Evolutionary conservation across 2,329 filamentous ascomycete genomes (phyloP), one percentile per base, ranked within the genome.

Genomic region (Fusarium annulatum): DNA sequence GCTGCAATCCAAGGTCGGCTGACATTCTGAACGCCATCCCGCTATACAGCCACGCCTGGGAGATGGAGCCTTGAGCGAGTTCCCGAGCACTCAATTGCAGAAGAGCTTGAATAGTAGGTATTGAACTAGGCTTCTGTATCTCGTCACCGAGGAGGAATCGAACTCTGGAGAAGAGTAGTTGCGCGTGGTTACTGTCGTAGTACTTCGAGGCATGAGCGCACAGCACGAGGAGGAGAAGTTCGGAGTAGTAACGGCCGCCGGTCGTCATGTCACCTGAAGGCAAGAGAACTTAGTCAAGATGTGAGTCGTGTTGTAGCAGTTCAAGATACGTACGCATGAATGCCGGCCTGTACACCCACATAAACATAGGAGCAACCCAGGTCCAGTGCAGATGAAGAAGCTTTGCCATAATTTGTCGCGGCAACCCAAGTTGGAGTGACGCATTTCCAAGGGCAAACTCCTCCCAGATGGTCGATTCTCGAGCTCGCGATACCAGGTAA

Each of bases 11-110:
- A 48, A 63, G 60, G 33, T 63, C 60, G 14, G 60, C 60, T 15
- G 60, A 48, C 60, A 63, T 63, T 18, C 60, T 45, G 26, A 63
- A 63, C 5, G 60, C 60, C 60, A 63, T 63, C 1, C 60, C 60
- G 34, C 60, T 48, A 41, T 63, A 63, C 7, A 63, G 36, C 60
- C 60, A 63, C 2, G 60, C 60, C 19, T 63, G 60, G 0, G 60
- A 63, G 8, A 48, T 63, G 5, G 52, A 28, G 18, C 60, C 60
- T 18, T 63, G 60, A 9, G 60, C 60, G 9, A 63, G n/a, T 21
- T 63, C 60, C 3, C 60, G 33, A 8, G 60, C 60, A 28, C 60
- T 63, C 6, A 63, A 23, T 48, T 63, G 60, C 3, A 63, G 28
- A 7, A 63, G 60, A 7, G 60, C 60, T 46, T 63, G 60, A 8